A percentile compares a stretch with the other conserved stretches of the same genome.
phyloP scores from a whole-genome alignment of 495 filamentous ascomycete species.

The Annulohypoxylon stygium region DNA sequence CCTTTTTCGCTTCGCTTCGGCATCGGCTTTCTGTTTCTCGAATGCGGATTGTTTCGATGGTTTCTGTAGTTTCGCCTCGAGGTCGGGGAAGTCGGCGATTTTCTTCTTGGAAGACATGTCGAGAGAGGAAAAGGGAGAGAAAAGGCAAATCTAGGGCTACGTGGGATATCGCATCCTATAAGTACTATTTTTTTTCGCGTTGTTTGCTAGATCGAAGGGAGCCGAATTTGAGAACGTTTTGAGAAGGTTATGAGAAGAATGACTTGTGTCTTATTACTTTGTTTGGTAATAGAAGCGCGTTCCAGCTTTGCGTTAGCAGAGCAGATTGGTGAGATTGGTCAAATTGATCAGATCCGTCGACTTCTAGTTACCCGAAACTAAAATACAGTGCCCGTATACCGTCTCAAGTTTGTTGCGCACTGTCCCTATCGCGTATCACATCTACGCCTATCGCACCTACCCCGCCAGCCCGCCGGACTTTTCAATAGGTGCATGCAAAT shows the following conservation, averaged over 20 bases:
- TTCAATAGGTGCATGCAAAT: not conserved
- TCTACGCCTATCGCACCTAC: constrained; percentile 5
- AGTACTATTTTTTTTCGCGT: constrained; percentile 1
- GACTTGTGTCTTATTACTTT: constrained; percentile 3
- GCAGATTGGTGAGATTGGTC: constrained; percentile 6
- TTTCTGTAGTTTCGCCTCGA: constrained; percentile 84
- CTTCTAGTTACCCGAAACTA: not conserved
- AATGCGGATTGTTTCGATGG: constrained; percentile 90
- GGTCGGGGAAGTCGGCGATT: constrained; percentile 79
- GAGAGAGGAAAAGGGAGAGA: not conserved
- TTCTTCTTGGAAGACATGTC: constrained; percentile 60
- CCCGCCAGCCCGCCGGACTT: constrained; percentile 11
- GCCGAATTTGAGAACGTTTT: constrained; percentile 5
- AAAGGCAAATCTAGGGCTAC: constrained; percentile 3
- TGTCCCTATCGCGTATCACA: not conserved
- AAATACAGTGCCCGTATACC: constrained; percentile 9
- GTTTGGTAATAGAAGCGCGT: constrained; percentile 9
- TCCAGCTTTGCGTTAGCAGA: not conserved
- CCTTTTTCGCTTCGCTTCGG: constrained; percentile 88
- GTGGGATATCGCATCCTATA: constrained; percentile 33
- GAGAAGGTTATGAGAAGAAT: constrained; percentile 17
- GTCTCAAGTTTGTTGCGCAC: not conserved
- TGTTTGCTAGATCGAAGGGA: not conserved
- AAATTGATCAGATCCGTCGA: not conserved
- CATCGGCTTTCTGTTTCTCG: constrained; percentile 92